Evolutionary conservation across 306 rosid species (phyloP).

Genomic region (Senna tora): DNA sequence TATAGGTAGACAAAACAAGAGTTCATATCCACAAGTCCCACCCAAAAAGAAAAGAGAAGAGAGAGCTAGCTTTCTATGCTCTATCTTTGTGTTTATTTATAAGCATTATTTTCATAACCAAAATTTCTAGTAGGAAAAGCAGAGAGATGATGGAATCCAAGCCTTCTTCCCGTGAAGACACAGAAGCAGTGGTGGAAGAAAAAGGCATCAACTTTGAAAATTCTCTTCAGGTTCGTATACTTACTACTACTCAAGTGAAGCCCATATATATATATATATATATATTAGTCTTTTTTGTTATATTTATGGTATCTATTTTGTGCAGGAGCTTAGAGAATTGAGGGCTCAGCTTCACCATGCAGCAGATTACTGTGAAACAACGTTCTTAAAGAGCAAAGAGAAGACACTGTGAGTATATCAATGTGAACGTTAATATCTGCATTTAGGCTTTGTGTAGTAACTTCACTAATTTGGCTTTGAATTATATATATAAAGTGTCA

Average conservation of each 20-base stretch:
- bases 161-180: constrained; percentile 46
- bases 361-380: constrained; percentile 84
- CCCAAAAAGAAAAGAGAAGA: constrained; percentile 33
- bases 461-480: too few relatives aligned
- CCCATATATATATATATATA: neutral
- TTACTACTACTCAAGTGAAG: neutral
- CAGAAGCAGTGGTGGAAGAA: constrained; percentile 45
- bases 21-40: constrained; percentile 18
- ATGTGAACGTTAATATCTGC: neutral
- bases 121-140: constrained; percentile 17
- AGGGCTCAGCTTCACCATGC: constrained; percentile 86
- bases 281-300: too few relatives aligned
- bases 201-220: constrained; percentile 53
- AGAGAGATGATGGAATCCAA: constrained; percentile 44
- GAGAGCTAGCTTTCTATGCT: constrained; percentile 4
- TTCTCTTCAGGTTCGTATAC: constrained; percentile 67
- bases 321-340: constrained; percentile 72
- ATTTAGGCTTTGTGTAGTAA: neutral
- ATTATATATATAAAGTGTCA: too few relatives aligned
- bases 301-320: too few relatives aligned
- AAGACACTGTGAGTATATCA: constrained; percentile 64
- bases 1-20: constrained; percentile 34
- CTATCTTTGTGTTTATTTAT: constrained; percentile 8
- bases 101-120: constrained; percentile 18
- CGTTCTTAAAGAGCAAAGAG: constrained; percentile 64